phyloP scores from a whole-genome alignment of 2,329 filamentous ascomycete genomes.

The Aspergillus niger region DNA sequence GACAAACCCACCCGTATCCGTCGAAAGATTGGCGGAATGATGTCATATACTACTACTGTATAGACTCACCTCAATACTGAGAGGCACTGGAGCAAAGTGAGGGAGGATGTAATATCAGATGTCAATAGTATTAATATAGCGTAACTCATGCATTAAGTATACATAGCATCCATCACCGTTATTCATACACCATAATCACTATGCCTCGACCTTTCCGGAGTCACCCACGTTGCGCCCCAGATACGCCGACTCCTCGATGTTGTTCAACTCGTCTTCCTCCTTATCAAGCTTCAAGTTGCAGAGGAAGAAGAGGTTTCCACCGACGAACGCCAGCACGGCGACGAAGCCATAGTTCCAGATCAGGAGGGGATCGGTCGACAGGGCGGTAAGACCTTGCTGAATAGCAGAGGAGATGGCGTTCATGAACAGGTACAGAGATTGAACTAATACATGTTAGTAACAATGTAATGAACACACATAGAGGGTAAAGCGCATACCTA shows the following conservation, averaged over 20 bases:
- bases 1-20: background rate
- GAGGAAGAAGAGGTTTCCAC: slow-evolving; percentile 67
- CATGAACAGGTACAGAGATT: slow-evolving; percentile 68
- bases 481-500: slow-evolving; percentile 57
- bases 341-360: slow-evolving; percentile 73
- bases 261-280: slow-evolving; percentile 69
- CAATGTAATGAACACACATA: slow-evolving; percentile 66
- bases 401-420: slow-evolving; percentile 68
- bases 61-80: too few relatives aligned
- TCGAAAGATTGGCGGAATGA: background rate
- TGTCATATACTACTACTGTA: background rate
- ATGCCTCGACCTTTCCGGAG: background rate
- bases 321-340: slow-evolving; percentile 63
- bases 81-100: too few relatives aligned
- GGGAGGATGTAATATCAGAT: too few relatives aligned
- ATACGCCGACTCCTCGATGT: slow-evolving; percentile 27
- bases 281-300: slow-evolving; percentile 64
- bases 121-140: background rate
- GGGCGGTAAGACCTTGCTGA: slow-evolving; percentile 65
- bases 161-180: background rate
- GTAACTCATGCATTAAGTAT: background rate
- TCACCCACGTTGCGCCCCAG: slow-evolving; percentile 13
- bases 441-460: slow-evolving; percentile 52
- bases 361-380: slow-evolving; percentile 66
- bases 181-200: background rate